Percentiles rank a stretch among this genome's conserved stretches.
These are phyloP conservation scores for Kwoniella shandongensis DNA, from an alignment of 768 basidiomycete species.

Conservation along the genomic window DNA sequence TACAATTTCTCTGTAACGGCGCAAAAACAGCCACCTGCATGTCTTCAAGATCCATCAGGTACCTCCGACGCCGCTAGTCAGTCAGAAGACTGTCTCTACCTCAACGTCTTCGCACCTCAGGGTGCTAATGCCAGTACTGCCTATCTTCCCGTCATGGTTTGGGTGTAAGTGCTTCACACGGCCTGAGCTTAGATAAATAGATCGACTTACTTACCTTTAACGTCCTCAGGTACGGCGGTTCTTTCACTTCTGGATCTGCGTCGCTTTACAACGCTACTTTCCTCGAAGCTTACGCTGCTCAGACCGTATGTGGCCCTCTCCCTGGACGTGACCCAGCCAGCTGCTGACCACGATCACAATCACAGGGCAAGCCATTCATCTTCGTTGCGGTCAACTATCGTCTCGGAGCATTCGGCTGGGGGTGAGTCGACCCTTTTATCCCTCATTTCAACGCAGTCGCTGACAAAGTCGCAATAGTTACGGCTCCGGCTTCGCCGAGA, in stretches of 20 bases:
- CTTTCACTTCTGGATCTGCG: conserved; percentile 50
- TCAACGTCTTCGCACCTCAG: conserved; percentile 59
- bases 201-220: not conserved
- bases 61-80: not conserved
- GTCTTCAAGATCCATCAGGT: conserved; percentile 36
- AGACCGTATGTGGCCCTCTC: conserved; percentile 17
- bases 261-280: conserved; percentile 52
- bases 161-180: conserved; percentile 45
- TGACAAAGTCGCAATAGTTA: conserved; percentile 11
- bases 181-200: not conserved
- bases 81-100: conserved; percentile 59
- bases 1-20: conserved; percentile 41
- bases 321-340: too few relatives aligned
- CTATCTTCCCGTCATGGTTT: conserved; percentile 57
- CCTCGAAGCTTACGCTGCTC: conserved; percentile 30
- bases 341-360: not conserved
- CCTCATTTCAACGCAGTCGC: not conserved
- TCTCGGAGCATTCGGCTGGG: conserved; percentile 59
- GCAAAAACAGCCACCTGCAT: conserved; percentile 36
- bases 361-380: conserved; percentile 57
- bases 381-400: conserved; percentile 61
- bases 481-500: conserved; percentile 38
- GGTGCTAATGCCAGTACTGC: conserved; percentile 36
- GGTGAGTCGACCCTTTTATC: conserved; percentile 21
- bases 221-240: conserved; percentile 55